phyloP scores from a whole-genome alignment of 2,329 filamentous ascomycete species.

The Nemania sp. region DNA sequence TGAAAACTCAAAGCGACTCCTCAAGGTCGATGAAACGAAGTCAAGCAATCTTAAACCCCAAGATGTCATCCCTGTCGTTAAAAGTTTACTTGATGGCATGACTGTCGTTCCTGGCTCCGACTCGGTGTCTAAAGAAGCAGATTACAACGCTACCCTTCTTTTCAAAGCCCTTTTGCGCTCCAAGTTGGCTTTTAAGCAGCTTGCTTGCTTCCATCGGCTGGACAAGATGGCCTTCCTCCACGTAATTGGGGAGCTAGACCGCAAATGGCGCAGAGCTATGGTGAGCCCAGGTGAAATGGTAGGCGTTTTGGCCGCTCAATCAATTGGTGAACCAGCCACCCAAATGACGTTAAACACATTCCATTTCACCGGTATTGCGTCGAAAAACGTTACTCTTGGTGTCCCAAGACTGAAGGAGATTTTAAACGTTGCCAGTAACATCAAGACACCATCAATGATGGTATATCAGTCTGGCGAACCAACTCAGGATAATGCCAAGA shows the following conservation, averaged over 20 bases:
- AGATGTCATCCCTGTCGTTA: constrained; percentile 85
- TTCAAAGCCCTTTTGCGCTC: constrained; percentile 94
- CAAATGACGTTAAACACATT: constrained; percentile 99
- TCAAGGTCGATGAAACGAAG: constrained; percentile 86
- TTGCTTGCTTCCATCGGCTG: constrained; percentile 86
- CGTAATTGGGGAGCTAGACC: constrained; percentile 90
- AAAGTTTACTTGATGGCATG: constrained; percentile 79
- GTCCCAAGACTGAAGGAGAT: constrained; percentile 99
- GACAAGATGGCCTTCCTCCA: constrained; percentile 94
- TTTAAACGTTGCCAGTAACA: constrained; percentile 96
- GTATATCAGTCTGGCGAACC: constrained; percentile 79
- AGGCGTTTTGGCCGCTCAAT: constrained; percentile 95
- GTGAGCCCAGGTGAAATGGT: constrained; percentile 99
- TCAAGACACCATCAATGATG: constrained; percentile 98
- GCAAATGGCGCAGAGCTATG: constrained; percentile 84
- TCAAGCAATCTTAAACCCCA: constrained; percentile 90
- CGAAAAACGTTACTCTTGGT: constrained; percentile 99
- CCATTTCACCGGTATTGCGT: constrained; percentile 99
- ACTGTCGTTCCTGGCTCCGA: constrained; percentile 89
- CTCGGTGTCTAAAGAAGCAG: constrained; percentile 83
- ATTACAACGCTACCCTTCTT: constrained; percentile 86
- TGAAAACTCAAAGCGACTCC: constrained; percentile 88
- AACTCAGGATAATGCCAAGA: constrained; percentile 84
- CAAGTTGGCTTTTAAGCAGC: constrained; percentile 89
- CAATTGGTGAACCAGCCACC: constrained; percentile 97